Percentiles rank a stretch among this genome's conserved stretches.
These are phyloP conservation scores for Megacollybia marginata DNA, from an alignment of 768 basidiomycete species.

Conservation along the genomic window DNA sequence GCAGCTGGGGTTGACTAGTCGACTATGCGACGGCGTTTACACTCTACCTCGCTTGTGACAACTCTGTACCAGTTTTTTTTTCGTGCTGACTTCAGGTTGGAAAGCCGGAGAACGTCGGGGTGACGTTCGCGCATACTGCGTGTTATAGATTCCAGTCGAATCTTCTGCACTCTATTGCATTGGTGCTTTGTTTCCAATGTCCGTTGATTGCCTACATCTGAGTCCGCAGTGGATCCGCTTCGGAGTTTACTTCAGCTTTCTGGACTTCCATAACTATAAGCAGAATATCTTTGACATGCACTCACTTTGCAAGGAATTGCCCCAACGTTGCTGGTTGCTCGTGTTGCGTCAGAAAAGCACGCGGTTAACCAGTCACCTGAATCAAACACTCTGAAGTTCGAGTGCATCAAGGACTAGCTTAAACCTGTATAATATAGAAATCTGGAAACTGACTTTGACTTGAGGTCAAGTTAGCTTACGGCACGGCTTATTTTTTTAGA, in stretches of 20 bases:
- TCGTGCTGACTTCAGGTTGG: not conserved
- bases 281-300: not conserved
- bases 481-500: too few relatives aligned
- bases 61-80: not conserved
- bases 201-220: slow-evolving; percentile 2
- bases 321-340: slow-evolving; percentile 1
- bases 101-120: not conserved
- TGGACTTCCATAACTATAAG: slow-evolving; percentile 4
- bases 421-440: too few relatives aligned
- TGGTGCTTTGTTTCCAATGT: not conserved
- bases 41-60: not conserved
- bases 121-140: not conserved
- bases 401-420: too few relatives aligned
- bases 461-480: too few relatives aligned
- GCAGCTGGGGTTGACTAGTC: slow-evolving; percentile 3
- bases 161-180: not conserved
- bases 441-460: too few relatives aligned
- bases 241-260: slow-evolving; percentile 3
- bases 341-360: slow-evolving; percentile 1
- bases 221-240: slow-evolving; percentile 1
- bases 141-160: not conserved
- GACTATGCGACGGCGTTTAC: slow-evolving; percentile 2
- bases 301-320: slow-evolving; percentile 1
- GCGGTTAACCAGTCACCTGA: too few relatives aligned
- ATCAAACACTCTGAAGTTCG: too few relatives aligned